Base-by-base conservation (phyloP, 192 early-diverging fungal genomes). In the Rhizoclosmatium sp. region DNA sequence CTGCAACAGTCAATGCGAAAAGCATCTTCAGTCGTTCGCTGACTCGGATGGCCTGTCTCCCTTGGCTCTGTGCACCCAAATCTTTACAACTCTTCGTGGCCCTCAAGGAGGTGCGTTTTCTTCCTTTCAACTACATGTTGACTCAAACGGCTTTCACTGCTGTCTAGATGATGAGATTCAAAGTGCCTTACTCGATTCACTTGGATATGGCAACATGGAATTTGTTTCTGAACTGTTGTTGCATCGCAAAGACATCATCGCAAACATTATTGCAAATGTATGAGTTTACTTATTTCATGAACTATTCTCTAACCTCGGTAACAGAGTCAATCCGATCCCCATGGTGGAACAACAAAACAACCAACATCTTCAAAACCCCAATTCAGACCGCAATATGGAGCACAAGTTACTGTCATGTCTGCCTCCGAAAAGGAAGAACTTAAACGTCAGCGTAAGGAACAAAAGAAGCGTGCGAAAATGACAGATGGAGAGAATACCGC, bases 201-300 rank as follows among this genome's bases (percentile, higher is more conserved):
- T 96, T 21, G 95, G 95, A 4, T 94, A 86, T 78, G 87, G 88
- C 12, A 91, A 91, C 71, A 82, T 96, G 51, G 90, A 92, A 45
- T 92, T 96, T 65, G 88, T 93, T 42, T 76, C 84, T 0, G 81
- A 79, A 1, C 83, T 96, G 0, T 69, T 94, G 3, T 59, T 82
- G 1, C 85, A 93, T 75, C 82, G 94, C 2, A 58, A 80, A 1
- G 80, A 78, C 19, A 89, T 96, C 67, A 86, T 95, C 3, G 76
- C 89, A 12, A 90, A 89, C 67, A 90, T 94, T 59, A 86, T 88
- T 71, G 85, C 82, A 79, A 10, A 73, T 76, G 39, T 85, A 65
- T n/a, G 48, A 42, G 3, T 54, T n/a, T 0, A 14, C 54, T 56
- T 9, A 56, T 56, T 56, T 56, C 31, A 0, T 31, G 31, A 31